Evolutionary conservation across 257 asterid species (phyloP).

Genomic region (Mentha longifolia): DNA sequence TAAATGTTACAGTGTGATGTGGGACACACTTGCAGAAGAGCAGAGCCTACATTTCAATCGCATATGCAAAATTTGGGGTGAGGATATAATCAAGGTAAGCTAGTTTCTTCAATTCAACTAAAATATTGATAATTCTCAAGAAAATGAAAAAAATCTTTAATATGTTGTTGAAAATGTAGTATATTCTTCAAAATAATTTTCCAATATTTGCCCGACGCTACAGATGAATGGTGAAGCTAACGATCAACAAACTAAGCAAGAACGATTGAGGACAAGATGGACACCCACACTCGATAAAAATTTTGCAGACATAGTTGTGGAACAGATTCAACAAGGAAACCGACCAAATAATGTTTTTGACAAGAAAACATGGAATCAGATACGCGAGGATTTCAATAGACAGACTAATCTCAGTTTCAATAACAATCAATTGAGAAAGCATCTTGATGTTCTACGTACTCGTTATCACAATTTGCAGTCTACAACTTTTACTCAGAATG

Average conservation of each 20-base stretch:
- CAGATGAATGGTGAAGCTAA: conserved; percentile 76
- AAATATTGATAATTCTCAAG: not conserved
- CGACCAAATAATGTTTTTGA: conserved; percentile 84
- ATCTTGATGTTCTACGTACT: conserved; percentile 86
- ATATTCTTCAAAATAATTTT: not conserved
- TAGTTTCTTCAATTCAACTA: conserved; percentile 11
- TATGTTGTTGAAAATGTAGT: not conserved
- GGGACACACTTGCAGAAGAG: conserved; percentile 67
- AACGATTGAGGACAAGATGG: conserved; percentile 92
- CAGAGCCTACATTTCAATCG: conserved; percentile 55
- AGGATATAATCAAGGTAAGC: conserved; percentile 45
- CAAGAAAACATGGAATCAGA: conserved; percentile 92
- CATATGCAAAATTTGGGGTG: conserved; percentile 52
- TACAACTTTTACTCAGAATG: conserved; percentile 53
- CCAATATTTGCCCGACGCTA: conserved; percentile 20
- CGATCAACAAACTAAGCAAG: conserved; percentile 80
- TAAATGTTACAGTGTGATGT: conserved; percentile 52
- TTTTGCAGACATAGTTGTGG: conserved; percentile 85
- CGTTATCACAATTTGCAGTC: conserved; percentile 78
- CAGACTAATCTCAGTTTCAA: conserved; percentile 79
- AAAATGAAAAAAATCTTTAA: not conserved
- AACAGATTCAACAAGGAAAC: conserved; percentile 78
- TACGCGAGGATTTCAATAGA: conserved; percentile 74
- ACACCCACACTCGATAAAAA: conserved; percentile 80
- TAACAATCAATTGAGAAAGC: conserved; percentile 90